phyloP scores from a whole-genome alignment of 306 rosid genomes.

The Cucurbita pepo region DNA sequence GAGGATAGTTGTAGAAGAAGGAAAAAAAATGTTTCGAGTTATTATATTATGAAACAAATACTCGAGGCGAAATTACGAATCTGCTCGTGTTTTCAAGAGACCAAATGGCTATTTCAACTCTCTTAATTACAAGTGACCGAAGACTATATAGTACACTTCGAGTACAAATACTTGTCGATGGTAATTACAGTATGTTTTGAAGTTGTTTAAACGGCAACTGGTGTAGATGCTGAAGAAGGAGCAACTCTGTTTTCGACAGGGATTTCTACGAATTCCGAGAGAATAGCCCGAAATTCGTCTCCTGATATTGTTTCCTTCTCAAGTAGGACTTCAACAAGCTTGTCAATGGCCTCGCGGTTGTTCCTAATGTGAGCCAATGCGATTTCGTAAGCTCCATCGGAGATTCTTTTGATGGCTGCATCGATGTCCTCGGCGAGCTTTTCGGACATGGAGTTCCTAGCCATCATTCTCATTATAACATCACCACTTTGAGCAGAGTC shows the following conservation, averaged over 20 bases:
- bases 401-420: conserved; percentile 57
- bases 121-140: not conserved
- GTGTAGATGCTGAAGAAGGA: conserved; percentile 41
- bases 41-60: not conserved
- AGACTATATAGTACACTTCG: conserved; percentile 2
- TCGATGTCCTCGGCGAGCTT: conserved; percentile 94
- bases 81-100: not conserved
- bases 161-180: not conserved
- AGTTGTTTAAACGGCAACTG: conserved; percentile 48
- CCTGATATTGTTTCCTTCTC: conserved; percentile 88
- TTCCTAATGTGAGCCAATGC: conserved; percentile 70
- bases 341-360: conserved; percentile 96
- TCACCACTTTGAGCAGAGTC: conserved; percentile 69
- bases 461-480: conserved; percentile 97
- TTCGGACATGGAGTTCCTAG: conserved; percentile 96
- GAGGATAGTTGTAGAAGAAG: not conserved
- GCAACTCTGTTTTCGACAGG: conserved; percentile 67
- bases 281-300: conserved; percentile 83
- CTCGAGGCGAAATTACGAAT: not conserved
- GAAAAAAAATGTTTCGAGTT: not conserved
- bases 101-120: not conserved
- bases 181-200: conserved; percentile 6
- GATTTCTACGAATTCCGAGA: conserved; percentile 77
- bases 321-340: conserved; percentile 74
- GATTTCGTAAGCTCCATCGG: conserved; percentile 77